These are phyloP conservation scores for Phytophthora constricta DNA, from an alignment of 352 stramenopile genomes.

Conservation along the genomic window DNA sequence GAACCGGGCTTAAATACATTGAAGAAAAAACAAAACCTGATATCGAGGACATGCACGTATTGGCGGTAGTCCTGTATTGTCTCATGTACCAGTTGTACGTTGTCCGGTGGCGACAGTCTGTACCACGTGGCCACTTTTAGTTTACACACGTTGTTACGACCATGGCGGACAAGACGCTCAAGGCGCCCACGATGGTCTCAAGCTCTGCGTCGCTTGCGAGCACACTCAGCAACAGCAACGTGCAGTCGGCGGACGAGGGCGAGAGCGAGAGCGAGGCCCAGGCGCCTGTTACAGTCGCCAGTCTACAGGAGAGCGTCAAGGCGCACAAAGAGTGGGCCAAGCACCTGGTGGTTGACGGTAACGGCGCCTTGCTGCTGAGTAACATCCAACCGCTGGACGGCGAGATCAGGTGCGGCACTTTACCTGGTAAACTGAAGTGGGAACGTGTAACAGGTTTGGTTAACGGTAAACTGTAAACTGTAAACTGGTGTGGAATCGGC, in stretches of 20 bases:
- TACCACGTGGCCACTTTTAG: too few species aligned
- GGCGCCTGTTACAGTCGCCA: slow-evolving; percentile 47
- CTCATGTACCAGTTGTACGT: too few species aligned
- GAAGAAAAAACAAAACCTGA: too few species aligned
- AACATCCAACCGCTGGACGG: slow-evolving; percentile 72
- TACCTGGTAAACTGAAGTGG: neutral
- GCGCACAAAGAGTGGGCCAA: slow-evolving; percentile 75
- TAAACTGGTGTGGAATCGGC: slow-evolving; percentile 9
- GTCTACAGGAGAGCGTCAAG: slow-evolving; percentile 61
- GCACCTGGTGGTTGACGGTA: slow-evolving; percentile 63
- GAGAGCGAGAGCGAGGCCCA: neutral
- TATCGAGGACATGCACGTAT: too few species aligned
- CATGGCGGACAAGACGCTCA: slow-evolving; percentile 19
- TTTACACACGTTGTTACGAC: neutral
- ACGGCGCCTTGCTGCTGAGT: slow-evolving; percentile 54
- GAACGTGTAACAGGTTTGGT: neutral
- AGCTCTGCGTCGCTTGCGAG: slow-evolving; percentile 21
- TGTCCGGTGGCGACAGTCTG: too few species aligned
- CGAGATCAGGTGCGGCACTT: slow-evolving; percentile 56
- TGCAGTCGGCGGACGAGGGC: slow-evolving; percentile 20
- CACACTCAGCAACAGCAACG: slow-evolving; percentile 25
- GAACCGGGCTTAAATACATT: too few species aligned
- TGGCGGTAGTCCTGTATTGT: too few species aligned
- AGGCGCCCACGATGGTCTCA: slow-evolving; percentile 7
- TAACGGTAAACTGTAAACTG: slow-evolving; percentile 2